Evolutionary conservation across 208 protist genomes (phyloP).

Genomic region (Herpetomonas samuelpessoai): DNA sequence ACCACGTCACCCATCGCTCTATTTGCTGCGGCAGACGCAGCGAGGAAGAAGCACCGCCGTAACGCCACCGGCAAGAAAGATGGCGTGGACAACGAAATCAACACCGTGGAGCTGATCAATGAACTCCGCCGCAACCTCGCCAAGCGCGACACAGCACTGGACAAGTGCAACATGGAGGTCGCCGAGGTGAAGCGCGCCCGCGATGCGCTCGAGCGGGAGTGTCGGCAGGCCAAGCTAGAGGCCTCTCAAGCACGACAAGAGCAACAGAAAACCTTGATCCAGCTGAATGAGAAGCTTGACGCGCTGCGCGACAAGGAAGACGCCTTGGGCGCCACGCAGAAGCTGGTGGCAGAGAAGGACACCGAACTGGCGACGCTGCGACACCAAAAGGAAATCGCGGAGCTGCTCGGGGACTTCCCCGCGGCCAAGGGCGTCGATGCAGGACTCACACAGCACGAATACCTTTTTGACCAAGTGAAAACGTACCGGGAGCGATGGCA

Average conservation of each 20-base stretch:
- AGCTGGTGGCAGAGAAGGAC: not conserved
- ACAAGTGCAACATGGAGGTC: constrained; percentile 46
- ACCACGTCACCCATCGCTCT: not conserved
- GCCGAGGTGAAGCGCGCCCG: constrained; percentile 19
- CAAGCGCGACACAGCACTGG: constrained; percentile 62
- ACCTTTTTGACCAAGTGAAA: constrained; percentile 35
- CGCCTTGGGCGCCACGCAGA: constrained; percentile 1
- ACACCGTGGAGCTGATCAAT: constrained; percentile 36
- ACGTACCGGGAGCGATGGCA: constrained; percentile 53
- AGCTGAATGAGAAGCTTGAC: constrained; percentile 5
- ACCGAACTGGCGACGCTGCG: constrained; percentile 5
- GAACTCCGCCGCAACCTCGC: constrained; percentile 77
- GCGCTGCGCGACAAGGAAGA: not conserved
- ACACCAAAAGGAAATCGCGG: constrained; percentile 4
- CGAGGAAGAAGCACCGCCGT: not conserved
- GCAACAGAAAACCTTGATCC: constrained; percentile 12
- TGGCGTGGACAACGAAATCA: constrained; percentile 9
- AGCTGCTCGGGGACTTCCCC: constrained; percentile 29
- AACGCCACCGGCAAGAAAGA: not conserved
- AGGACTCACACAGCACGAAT: constrained; percentile 7
- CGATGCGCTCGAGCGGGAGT: constrained; percentile 18
- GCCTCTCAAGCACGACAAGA: not conserved
- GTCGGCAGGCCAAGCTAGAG: constrained; percentile 2
- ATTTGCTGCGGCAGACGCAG: not conserved
- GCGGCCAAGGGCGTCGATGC: not conserved